Evolutionary conservation across 192 early-diverging fungal genomes (phyloP).

Genomic region (Linnemannia zychae): DNA sequence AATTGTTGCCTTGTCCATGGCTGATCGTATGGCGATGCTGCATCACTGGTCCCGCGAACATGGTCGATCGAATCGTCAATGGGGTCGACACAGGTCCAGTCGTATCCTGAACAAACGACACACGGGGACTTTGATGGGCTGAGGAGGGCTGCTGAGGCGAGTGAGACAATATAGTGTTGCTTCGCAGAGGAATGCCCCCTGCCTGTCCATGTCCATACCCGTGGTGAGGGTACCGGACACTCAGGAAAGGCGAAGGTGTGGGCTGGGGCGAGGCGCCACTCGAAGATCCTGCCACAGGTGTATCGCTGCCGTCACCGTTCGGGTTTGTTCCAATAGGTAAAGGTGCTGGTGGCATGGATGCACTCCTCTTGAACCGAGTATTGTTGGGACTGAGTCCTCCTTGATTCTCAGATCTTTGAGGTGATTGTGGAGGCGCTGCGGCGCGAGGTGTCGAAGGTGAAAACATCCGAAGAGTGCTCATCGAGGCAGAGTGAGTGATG

Average conservation of each 20-base stretch:
- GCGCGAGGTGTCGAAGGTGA: constrained; percentile 2
- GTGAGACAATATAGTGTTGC: not conserved
- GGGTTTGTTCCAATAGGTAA: not conserved
- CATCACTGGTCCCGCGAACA: constrained; percentile 19
- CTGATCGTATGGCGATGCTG: constrained; percentile 34
- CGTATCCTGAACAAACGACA: constrained; percentile 20
- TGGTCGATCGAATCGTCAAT: constrained; percentile 17
- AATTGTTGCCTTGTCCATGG: constrained; percentile 38
- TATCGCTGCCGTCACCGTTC: not conserved
- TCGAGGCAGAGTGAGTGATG: not conserved
- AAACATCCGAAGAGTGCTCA: constrained; percentile 7
- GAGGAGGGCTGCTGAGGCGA: not conserved
- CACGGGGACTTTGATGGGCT: constrained; percentile 24
- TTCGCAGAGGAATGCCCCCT: not conserved
- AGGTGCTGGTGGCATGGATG: constrained; percentile 33
- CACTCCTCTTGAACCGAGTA: constrained; percentile 27
- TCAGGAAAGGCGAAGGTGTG: constrained; percentile 8
- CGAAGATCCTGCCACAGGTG: not conserved
- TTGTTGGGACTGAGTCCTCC: not conserved
- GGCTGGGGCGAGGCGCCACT: not conserved
- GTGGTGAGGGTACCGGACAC: not conserved
- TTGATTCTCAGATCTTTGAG: not conserved
- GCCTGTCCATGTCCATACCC: too few species aligned
- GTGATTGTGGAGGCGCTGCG: not conserved
- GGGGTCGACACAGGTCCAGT: not conserved